These are phyloP conservation scores for Zoysia japonica DNA, from an alignment of 176 grass and related monocot genomes.

Conservation along the genomic window DNA sequence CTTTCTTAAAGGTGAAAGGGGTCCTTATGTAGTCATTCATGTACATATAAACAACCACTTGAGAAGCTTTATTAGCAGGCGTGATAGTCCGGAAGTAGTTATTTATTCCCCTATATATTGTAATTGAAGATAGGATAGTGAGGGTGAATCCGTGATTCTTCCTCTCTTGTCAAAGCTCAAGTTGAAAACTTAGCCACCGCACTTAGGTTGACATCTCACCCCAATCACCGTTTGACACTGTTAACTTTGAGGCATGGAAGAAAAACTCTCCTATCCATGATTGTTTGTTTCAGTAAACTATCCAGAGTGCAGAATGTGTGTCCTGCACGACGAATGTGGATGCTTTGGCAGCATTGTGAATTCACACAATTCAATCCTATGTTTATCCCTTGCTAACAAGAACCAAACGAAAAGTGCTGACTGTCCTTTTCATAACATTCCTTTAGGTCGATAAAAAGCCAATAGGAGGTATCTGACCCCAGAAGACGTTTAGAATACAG, in stretches of 20 bases:
- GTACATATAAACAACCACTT: slow-evolving; percentile 39
- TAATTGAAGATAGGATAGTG: slow-evolving; percentile 38
- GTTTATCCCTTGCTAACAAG: slow-evolving; percentile 38
- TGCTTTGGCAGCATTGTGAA: slow-evolving; percentile 30
- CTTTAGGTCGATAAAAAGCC: slow-evolving; percentile 43
- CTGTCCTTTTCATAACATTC: slow-evolving; percentile 59
- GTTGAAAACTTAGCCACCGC: slow-evolving; percentile 55
- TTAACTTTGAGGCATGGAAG: slow-evolving; percentile 36
- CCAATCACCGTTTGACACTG: slow-evolving; percentile 39
- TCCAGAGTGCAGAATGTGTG: slow-evolving; percentile 43
- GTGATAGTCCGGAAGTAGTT: slow-evolving; percentile 33
- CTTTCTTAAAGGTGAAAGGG: slow-evolving; percentile 45
- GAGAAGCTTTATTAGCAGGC: slow-evolving; percentile 46
- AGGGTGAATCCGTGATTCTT: slow-evolving; percentile 52
- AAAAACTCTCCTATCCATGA: slow-evolving; percentile 35
- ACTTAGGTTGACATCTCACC: slow-evolving; percentile 54
- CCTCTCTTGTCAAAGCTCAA: slow-evolving; percentile 50
- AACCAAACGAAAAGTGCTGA: slow-evolving; percentile 31
- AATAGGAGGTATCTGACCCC: slow-evolving; percentile 31
- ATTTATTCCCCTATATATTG: slow-evolving; percentile 35
- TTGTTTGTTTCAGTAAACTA: slow-evolving; percentile 30
- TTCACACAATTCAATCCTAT: slow-evolving; percentile 1
- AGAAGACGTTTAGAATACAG: slow-evolving; percentile 35
- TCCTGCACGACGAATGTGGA: slow-evolving; percentile 43
- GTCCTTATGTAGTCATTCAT: slow-evolving; percentile 44